Evolutionary conservation across 768 basidiomycete species (phyloP).

Genomic region (Calocera cornea): DNA sequence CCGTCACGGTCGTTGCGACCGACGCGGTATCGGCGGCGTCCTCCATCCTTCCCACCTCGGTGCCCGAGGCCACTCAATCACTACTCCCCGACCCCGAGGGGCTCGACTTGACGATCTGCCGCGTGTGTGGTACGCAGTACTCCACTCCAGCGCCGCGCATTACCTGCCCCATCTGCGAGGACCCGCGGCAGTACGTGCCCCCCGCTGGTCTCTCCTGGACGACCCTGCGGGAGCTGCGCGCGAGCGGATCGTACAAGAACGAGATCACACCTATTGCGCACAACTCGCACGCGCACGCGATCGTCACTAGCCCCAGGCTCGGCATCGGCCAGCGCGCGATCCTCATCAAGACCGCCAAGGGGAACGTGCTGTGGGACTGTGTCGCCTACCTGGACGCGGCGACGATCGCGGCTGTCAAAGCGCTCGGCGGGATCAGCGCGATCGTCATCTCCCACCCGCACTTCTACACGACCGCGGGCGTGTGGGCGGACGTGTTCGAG

Average conservation of each 20-base stretch:
- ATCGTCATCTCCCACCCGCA: conserved; percentile 14
- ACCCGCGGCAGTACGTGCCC: conserved; percentile 12
- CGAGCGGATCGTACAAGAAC: conserved; percentile 8
- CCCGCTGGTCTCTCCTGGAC: conserved; percentile 11
- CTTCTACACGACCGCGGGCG: conserved; percentile 10
- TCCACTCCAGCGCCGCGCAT: background rate
- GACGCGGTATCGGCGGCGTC: background rate
- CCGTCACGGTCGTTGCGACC: background rate
- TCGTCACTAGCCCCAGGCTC: conserved; percentile 9
- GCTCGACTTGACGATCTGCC: background rate
- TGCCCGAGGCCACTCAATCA: background rate
- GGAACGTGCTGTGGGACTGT: conserved; percentile 12
- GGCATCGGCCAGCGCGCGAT: conserved; percentile 12
- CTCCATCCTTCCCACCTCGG: background rate
- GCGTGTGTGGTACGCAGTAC: background rate
- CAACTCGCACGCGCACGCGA: conserved; percentile 6
- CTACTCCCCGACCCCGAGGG: background rate
- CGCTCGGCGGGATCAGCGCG: conserved; percentile 8
- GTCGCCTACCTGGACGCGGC: conserved; percentile 9
- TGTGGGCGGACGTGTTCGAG: conserved; percentile 9
- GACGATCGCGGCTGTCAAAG: conserved; percentile 8
- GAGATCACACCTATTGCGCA: conserved; percentile 5
- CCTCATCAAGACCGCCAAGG: conserved; percentile 10
- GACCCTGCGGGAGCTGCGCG: background rate
- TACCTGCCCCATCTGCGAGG: conserved; percentile 5